A percentile compares a stretch with the other conserved stretches of the same genome.
Evolutionary conservation across 305 asterid genomes (phyloP).

Genomic region (Fraxinus platypoda): DNA sequence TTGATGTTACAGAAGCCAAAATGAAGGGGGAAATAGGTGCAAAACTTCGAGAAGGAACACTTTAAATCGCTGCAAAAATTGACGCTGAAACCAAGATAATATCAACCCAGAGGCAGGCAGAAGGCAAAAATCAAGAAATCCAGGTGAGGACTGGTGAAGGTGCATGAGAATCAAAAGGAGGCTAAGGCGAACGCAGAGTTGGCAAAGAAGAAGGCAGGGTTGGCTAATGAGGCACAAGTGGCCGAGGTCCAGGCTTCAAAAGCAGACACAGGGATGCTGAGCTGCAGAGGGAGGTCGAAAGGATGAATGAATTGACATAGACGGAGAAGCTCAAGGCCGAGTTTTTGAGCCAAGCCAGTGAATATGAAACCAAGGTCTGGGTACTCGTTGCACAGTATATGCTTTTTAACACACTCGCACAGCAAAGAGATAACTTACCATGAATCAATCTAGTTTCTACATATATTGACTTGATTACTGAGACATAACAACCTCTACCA

Average conservation of each 20-base stretch:
- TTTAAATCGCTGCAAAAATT: not conserved
- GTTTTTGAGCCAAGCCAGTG: slow-evolving; percentile 16
- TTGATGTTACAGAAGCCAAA: slow-evolving; percentile 37
- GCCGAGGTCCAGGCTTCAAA: slow-evolving; percentile 43
- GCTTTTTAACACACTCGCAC: not conserved
- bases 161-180: slow-evolving; percentile 19
- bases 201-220: slow-evolving; percentile 38
- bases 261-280: slow-evolving; percentile 40
- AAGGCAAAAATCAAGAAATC: slow-evolving; percentile 35
- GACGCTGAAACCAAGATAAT: not conserved
- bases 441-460: not conserved
- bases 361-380: slow-evolving; percentile 22
- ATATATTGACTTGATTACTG: not conserved
- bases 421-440: not conserved
- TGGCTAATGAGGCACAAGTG: slow-evolving; percentile 37
- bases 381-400: not conserved
- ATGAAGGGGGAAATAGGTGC: slow-evolving; percentile 44
- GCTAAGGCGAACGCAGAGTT: slow-evolving; percentile 34
- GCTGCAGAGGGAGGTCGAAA: slow-evolving; percentile 42
- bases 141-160: slow-evolving; percentile 33
- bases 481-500: not conserved
- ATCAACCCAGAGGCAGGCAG: not conserved
- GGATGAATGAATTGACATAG: slow-evolving; percentile 28
- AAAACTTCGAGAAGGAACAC: slow-evolving; percentile 31
- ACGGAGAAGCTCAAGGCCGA: slow-evolving; percentile 27